Evolutionary conservation across 495 filamentous ascomycete genomes (phyloP).

Genomic region (Daldinia bambusicola): DNA sequence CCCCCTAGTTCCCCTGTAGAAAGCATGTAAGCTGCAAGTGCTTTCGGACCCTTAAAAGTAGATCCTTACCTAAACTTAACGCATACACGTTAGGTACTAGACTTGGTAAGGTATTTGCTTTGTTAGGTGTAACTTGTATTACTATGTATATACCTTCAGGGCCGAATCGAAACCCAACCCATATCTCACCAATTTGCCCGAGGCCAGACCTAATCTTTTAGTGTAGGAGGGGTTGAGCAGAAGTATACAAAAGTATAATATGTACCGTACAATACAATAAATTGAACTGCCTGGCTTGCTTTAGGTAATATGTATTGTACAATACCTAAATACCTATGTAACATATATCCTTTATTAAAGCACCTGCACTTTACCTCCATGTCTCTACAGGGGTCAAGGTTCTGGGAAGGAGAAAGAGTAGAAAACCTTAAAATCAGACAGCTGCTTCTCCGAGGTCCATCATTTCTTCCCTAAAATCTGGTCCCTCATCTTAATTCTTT

Average conservation of each 20-base stretch:
- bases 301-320: background rate
- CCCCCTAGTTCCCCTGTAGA: slow-evolving; percentile 5
- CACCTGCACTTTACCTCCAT: too few relatives aligned
- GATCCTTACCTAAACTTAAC: too few relatives aligned
- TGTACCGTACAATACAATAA: too few relatives aligned
- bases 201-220: slow-evolving; percentile 31
- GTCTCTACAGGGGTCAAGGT: slow-evolving; percentile 5
- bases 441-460: slow-evolving; percentile 28
- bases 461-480: background rate
- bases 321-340: too few relatives aligned
- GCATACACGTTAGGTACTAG: too few relatives aligned
- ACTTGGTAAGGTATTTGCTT: too few relatives aligned
- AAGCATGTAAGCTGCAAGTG: slow-evolving; percentile 29
- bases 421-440: slow-evolving; percentile 31
- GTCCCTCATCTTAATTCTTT: slow-evolving; percentile 18
- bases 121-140: too few relatives aligned
- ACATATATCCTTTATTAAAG: too few relatives aligned
- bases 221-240: slow-evolving; percentile 17
- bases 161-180: slow-evolving; percentile 16
- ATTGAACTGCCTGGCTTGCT: too few relatives aligned
- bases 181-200: slow-evolving; percentile 18
- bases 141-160: slow-evolving; percentile 13
- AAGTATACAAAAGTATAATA: background rate
- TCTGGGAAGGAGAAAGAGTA: background rate
- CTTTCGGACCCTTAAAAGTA: slow-evolving; percentile 28